Base-by-base conservation (phyloP, 495 filamentous ascomycete species). In the Podospora bellae-mahoneyi region DNA sequence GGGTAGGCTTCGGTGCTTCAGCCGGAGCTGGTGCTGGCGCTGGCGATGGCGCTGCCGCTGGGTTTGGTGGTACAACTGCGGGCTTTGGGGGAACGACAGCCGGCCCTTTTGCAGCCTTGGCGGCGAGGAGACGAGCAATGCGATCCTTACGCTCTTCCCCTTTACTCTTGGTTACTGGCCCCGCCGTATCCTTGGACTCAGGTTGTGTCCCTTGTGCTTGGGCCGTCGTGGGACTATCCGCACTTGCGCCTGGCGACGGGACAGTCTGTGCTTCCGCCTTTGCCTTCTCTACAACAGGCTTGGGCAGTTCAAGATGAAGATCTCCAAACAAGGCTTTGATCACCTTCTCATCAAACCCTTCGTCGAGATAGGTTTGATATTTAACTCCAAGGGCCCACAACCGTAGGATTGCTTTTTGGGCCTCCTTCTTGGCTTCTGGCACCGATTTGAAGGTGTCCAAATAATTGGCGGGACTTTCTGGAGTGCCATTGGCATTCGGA, bases 141-240 rank as follows among this genome's bases (percentile, higher is more conserved):
- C 91, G 84, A 68, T 92, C 90, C 69, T 92, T 92, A 32, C 91
- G 84, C 71, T 92, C 89, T 72, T 92, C 80, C 7, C 86, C 83
- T 69, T 86, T 88, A 4, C 74, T 71, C 18, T 71, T 61, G 69
- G 63, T 62, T 74, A 79, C 13, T 64, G 56, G 59, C 63, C 70
- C 18, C n/a, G 66, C 19, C 9, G 66, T 23, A 9, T 72, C 68
- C 15, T 68, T 61, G 4, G 68, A 26, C 60, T 68, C 60, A 2
- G 18, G 55, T 18, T 58, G 60, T 19, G 15, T 26, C 18, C 28
- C 57, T 57, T 63, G 30, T 2, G 68, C 2, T 57, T 65, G 61
- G 58, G 3, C 61, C 23, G 44, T 30, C 48, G 54, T 68, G 58
- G 28, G 48, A 5, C 23, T 13, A 48, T 56, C 32, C 19, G 57